These are phyloP conservation scores for Sphaerulina musiva DNA, from an alignment of 2,329 filamentous ascomycete species.

Conservation along the genomic window DNA sequence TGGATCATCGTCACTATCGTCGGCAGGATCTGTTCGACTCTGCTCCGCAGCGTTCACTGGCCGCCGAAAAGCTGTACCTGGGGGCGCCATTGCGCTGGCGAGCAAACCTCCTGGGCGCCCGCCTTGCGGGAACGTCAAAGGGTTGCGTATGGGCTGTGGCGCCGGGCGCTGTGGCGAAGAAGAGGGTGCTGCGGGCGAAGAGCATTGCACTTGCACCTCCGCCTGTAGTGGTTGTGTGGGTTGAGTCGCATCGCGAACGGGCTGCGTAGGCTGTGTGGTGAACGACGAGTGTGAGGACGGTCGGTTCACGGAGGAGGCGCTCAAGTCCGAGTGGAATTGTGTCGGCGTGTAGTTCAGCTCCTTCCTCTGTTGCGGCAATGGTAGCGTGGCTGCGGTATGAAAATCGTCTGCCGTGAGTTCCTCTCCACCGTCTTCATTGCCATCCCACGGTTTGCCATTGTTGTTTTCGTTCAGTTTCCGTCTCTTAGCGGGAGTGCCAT, in stretches of 20 bases:
- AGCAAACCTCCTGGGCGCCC: slow-evolving; percentile 37
- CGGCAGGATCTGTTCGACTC: slow-evolving; percentile 16
- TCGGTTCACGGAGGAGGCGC: slow-evolving; percentile 7
- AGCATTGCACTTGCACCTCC: slow-evolving; percentile 75
- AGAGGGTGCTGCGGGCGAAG: slow-evolving; percentile 53
- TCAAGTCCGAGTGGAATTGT: slow-evolving; percentile 23
- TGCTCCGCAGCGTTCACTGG: slow-evolving; percentile 29
- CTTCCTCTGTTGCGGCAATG: slow-evolving; percentile 26
- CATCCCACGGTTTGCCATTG: slow-evolving; percentile 28
- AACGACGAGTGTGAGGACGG: slow-evolving; percentile 16
- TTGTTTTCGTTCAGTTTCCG: slow-evolving; percentile 25
- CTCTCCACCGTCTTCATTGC: slow-evolving; percentile 43
- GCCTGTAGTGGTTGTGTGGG: slow-evolving; percentile 40
- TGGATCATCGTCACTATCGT: slow-evolving; percentile 33
- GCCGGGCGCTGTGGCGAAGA: slow-evolving; percentile 32
- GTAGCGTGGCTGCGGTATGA: slow-evolving; percentile 41
- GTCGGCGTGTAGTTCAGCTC: slow-evolving; percentile 19
- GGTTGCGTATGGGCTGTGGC: slow-evolving; percentile 17
- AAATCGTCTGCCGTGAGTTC: slow-evolving; percentile 46
- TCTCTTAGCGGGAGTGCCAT: slow-evolving; percentile 32
- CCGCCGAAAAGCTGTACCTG: slow-evolving; percentile 62
- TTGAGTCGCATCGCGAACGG: slow-evolving; percentile 41
- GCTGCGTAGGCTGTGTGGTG: slow-evolving; percentile 48
- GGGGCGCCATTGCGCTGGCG: slow-evolving; percentile 63
- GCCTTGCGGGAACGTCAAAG: slow-evolving; percentile 9